phyloP scores from a whole-genome alignment of 179 eudicot genomes.

The Sideroxylon spinosum region DNA sequence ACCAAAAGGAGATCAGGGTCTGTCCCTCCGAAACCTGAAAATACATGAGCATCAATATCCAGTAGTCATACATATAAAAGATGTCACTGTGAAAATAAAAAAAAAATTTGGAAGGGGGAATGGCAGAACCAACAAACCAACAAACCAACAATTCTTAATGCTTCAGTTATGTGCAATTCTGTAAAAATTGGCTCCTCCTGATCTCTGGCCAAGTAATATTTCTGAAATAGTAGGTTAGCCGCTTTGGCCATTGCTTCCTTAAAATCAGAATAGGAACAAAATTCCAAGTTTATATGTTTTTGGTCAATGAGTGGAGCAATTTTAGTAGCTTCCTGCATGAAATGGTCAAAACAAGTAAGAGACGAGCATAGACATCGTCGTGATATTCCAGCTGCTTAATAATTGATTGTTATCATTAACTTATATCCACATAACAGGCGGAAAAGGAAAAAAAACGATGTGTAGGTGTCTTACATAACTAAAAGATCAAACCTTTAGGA shows the following conservation, averaged over 20 bases:
- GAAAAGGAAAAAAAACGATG: not conserved
- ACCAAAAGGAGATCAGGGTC: slow-evolving; percentile 79
- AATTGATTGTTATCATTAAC: not conserved
- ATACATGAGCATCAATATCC: slow-evolving; percentile 5
- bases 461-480: not conserved
- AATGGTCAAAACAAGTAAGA: not conserved
- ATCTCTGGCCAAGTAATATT: slow-evolving; percentile 39
- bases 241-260: slow-evolving; percentile 81
- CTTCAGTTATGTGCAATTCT: slow-evolving; percentile 60
- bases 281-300: slow-evolving; percentile 49
- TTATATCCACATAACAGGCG: not conserved
- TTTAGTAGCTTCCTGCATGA: slow-evolving; percentile 45
- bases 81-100: not conserved
- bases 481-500: not conserved
- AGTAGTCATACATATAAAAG: not conserved
- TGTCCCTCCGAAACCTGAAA: slow-evolving; percentile 59
- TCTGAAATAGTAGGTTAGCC: slow-evolving; percentile 56
- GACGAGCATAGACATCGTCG: too few species aligned
- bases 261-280: slow-evolving; percentile 67
- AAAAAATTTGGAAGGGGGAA: not conserved
- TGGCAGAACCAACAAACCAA: slow-evolving; percentile 50
- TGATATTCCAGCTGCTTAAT: not conserved
- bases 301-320: slow-evolving; percentile 31
- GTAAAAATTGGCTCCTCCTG: slow-evolving; percentile 52
- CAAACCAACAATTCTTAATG: slow-evolving; percentile 41